Conservation (phyloP, 2,329 filamentous ascomycete species). For the Alternaria consortialis region DNA sequence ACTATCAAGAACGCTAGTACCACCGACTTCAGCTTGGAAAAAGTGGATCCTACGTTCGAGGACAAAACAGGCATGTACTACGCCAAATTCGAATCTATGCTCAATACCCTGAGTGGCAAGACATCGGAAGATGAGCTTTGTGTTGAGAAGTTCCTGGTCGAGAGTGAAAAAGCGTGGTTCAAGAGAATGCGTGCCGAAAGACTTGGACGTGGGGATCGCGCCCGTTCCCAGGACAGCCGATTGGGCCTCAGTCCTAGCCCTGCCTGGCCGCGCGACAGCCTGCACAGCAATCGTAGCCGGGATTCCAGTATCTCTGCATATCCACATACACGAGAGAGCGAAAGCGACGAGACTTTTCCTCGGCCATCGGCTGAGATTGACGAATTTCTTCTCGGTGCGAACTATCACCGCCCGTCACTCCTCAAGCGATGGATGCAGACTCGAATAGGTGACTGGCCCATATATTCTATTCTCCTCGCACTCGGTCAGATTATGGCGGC, state of each 20-base stretch:
- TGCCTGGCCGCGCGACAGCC: neutral
- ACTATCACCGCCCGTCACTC: neutral
- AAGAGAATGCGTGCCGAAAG: neutral
- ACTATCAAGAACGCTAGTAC: neutral
- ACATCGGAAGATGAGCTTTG: constrained; percentile 68
- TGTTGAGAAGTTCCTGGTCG: constrained; percentile 71
- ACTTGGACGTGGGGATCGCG: neutral
- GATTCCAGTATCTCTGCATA: neutral
- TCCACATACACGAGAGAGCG: neutral
- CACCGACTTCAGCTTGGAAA: neutral
- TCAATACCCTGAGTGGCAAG: constrained; percentile 57
- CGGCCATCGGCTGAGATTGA: neutral
- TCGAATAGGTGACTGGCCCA: neutral
- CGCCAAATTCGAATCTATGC: neutral
- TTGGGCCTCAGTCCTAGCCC: neutral
- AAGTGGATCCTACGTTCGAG: neutral
- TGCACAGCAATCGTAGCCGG: neutral
- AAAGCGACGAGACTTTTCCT: neutral
- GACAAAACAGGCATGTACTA: neutral
- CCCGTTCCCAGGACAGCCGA: neutral
- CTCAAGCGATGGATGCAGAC: neutral
- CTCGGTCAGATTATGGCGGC: neutral
- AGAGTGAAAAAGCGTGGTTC: constrained; percentile 74
- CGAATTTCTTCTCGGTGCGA: neutral
- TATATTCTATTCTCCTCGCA: neutral